Base-by-base conservation (phyloP, 352 stramenopile genomes). In the Pythium graminicola region DNA sequence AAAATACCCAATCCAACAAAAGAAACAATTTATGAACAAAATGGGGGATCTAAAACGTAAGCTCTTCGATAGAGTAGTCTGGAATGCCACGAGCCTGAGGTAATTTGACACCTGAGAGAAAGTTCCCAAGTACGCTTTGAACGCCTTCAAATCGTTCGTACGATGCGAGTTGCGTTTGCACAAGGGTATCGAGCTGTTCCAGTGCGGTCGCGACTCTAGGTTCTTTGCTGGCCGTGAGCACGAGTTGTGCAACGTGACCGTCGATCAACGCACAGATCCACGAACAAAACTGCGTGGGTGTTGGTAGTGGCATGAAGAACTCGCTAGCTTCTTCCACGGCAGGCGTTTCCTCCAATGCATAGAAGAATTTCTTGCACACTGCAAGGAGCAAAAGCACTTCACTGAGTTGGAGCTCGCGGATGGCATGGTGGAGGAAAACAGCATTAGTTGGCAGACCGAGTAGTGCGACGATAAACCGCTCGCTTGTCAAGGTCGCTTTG, bases 221-320 rank as follows among this genome's bases (percentile, higher is more conserved):
- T 38, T 87, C 57, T 46, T 73, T 68, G 16, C 69, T 71, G 2
- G 76, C 77, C 22, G 71, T 69, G 24, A 89, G 67, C 40, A 93
- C 74, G 13, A 93, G 63, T 50, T 67, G 61, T 43, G 77, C 67
- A 51, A 89, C 56, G 52, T 93, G 82, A 19, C 70, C 80, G 50
- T 93, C 82, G 20, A 93, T 52, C 41, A 93, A 54, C 36, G 71
- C 74, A 46, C 73, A 78, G 45, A 93, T 85, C 82, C 82, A 93
- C 43, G 64, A 40, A 24, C 73, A 81, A 43, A 81, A 74, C 49
- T 78, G 75, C n/a, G 67, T 67, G 16, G 66, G 38, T 19, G 72
- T 64, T 13, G 75, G 78, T 29, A 57, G 54, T 40, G 53, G 31
- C 31, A 68, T 65, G 66, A 57, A 57, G 40, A 57, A 57, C 39